Evolutionary conservation across 176 grass and related monocot genomes (phyloP).

Genomic region (Themeda triandra): DNA sequence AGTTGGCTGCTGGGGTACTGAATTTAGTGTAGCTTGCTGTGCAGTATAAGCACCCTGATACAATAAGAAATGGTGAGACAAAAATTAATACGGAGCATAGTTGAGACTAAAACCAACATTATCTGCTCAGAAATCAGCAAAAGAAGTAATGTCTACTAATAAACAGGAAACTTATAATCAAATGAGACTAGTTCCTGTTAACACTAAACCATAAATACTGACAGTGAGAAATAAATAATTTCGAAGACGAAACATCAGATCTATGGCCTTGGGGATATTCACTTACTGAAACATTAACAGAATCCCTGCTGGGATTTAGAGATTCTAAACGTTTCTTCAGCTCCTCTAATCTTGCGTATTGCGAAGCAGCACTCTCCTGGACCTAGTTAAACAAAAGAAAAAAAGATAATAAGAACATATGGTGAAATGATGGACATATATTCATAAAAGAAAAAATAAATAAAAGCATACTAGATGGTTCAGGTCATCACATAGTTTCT

Average conservation of each 20-base stretch:
- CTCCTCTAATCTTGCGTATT: conserved; percentile 82
- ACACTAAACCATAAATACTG: not conserved
- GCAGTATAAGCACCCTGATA: conserved; percentile 38
- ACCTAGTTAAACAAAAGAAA: conserved; percentile 53
- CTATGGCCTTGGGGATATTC: not conserved
- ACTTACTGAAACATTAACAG: conserved; percentile 62
- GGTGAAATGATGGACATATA: not conserved
- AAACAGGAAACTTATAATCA: not conserved
- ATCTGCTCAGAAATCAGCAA: not conserved
- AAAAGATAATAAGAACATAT: conserved; percentile 17
- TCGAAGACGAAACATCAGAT: not conserved
- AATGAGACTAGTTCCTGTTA: not conserved
- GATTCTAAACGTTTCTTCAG: conserved; percentile 80
- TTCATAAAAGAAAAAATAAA: not conserved
- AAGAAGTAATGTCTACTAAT: not conserved
- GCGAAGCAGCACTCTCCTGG: conserved; percentile 76
- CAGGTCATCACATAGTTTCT: conserved; percentile 85
- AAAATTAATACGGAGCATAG: not conserved
- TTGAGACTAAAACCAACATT: not conserved
- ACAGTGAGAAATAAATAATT: not conserved
- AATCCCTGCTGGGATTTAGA: conserved; percentile 63
- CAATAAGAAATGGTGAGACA: conserved; percentile 13
- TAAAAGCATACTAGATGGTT: conserved; percentile 61
- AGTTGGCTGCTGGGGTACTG: conserved; percentile 20
- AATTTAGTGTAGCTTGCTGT: conserved; percentile 31